Percentiles rank a stretch among this genome's conserved stretches.
phyloP scores from a whole-genome alignment of 495 filamentous ascomycete species.

The Talaromyces trachyspermus region DNA sequence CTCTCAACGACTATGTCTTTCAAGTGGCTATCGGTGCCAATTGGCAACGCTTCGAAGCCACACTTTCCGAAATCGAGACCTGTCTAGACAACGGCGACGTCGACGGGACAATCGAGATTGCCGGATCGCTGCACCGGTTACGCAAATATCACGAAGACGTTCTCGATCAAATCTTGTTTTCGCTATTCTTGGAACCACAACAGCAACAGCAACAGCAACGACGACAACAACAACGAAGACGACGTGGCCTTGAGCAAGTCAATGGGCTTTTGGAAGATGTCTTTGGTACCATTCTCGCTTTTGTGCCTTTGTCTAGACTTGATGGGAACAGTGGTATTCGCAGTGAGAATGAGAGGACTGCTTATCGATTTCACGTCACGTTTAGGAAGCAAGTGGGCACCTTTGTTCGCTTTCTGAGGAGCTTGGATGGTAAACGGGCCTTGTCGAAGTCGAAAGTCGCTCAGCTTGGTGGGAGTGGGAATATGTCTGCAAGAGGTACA shows the following conservation, averaged over 20 bases:
- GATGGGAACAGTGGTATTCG: conserved; percentile 32
- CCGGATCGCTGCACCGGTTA: conserved; percentile 51
- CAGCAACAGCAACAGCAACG: too few relatives aligned
- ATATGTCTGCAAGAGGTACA: conserved; percentile 14
- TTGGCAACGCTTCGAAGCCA: conserved; percentile 62
- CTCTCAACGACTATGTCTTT: conserved; percentile 66
- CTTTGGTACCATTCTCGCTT: conserved; percentile 62
- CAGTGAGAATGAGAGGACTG: conserved; percentile 33
- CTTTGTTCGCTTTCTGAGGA: conserved; percentile 43
- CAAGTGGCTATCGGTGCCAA: conserved; percentile 62
- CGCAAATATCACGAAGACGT: conserved; percentile 64
- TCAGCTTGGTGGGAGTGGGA: conserved; percentile 19
- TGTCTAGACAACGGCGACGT: conserved; percentile 42
- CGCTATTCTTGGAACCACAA: conserved; percentile 65
- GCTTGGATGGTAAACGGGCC: conserved; percentile 38
- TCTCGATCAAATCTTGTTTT: conserved; percentile 73
- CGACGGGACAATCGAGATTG: conserved; percentile 44
- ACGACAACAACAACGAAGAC: too few relatives aligned
- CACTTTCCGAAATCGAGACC: conserved; percentile 55
- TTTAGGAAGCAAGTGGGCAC: conserved; percentile 64
- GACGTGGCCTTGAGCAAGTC: conserved; percentile 46
- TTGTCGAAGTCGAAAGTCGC: conserved; percentile 23
- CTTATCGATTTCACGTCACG: conserved; percentile 47
- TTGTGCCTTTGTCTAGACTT: conserved; percentile 45
- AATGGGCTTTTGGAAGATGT: conserved; percentile 71